These are phyloP conservation scores for Dioscorea dumetorum DNA, from an alignment of 106 monocot species.

Conservation along the genomic window DNA sequence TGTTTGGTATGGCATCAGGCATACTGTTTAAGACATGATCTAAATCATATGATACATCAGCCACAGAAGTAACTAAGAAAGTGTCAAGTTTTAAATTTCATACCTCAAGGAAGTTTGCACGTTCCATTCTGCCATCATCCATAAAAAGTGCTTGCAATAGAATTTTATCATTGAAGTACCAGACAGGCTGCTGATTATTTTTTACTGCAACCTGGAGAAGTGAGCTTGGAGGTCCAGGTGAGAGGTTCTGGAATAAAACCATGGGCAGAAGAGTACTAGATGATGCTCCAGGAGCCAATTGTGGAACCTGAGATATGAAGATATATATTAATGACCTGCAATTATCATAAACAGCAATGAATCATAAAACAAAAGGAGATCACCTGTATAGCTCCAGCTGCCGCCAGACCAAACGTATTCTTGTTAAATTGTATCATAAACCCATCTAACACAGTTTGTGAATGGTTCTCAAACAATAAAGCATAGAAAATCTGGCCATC, in stretches of 20 bases:
- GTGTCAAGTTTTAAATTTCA: constrained; percentile 4
- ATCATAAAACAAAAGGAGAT: neutral
- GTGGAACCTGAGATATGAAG: constrained; percentile 40
- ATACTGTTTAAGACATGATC: no score
- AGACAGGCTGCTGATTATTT: constrained; percentile 95
- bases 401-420: constrained; percentile 90
- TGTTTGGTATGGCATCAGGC: neutral
- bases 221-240: constrained; percentile 64
- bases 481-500: constrained; percentile 93
- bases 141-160: constrained; percentile 63
- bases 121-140: constrained; percentile 94
- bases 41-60: neutral
- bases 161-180: constrained; percentile 96
- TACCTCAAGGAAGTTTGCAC: constrained; percentile 92
- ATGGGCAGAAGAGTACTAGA: constrained; percentile 78
- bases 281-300: constrained; percentile 67
- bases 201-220: constrained; percentile 98
- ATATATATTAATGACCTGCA: neutral
- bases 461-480: constrained; percentile 68
- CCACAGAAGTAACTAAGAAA: neutral
- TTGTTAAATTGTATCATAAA: constrained; percentile 99
- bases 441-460: constrained; percentile 64
- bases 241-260: constrained; percentile 79
- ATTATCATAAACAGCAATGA: neutral
- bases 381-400: constrained; percentile 79